A percentile compares a stretch with the other conserved stretches of the same genome.
phyloP scores from a whole-genome alignment of 2,329 filamentous ascomycete genomes.

The Colletotrichum salicis region DNA sequence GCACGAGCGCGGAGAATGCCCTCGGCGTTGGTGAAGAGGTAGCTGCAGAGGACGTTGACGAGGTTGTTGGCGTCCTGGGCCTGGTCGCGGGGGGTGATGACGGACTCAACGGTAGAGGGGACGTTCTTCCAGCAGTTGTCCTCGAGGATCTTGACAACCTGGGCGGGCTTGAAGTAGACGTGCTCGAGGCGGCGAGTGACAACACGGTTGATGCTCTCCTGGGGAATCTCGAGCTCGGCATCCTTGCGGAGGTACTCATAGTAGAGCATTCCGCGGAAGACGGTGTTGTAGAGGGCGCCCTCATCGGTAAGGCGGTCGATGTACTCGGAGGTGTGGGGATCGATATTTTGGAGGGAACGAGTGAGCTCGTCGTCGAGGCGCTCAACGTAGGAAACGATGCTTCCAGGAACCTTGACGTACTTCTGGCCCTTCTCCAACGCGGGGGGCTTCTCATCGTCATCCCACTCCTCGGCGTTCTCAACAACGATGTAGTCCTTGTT shows the following conservation, averaged over 20 bases:
- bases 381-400: slow-evolving; percentile 93
- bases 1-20: slow-evolving; percentile 95
- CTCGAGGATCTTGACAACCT: slow-evolving; percentile 93
- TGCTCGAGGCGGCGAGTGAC: slow-evolving; percentile 96
- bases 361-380: slow-evolving; percentile 96
- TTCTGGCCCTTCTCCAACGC: slow-evolving; percentile 77
- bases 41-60: slow-evolving; percentile 89
- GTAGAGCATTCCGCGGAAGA: slow-evolving; percentile 89
- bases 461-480: slow-evolving; percentile 96
- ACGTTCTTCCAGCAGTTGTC: slow-evolving; percentile 92
- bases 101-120: slow-evolving; percentile 75
- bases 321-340: slow-evolving; percentile 98
- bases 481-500: slow-evolving; percentile 86
- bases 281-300: slow-evolving; percentile 87
- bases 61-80: slow-evolving; percentile 77
- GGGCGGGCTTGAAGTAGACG: slow-evolving; percentile 96
- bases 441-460: slow-evolving; percentile 96
- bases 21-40: slow-evolving; percentile 93
- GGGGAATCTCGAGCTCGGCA: slow-evolving; percentile 75
- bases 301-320: slow-evolving; percentile 95
- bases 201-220: slow-evolving; percentile 91
- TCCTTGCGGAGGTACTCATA: slow-evolving; percentile 83
- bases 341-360: slow-evolving; percentile 95
- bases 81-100: slow-evolving; percentile 79
- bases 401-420: slow-evolving; percentile 91